Evolutionary conservation across 1,284 basidiomycete genomes (phyloP).

Genomic region (Cronartium quercuum): DNA sequence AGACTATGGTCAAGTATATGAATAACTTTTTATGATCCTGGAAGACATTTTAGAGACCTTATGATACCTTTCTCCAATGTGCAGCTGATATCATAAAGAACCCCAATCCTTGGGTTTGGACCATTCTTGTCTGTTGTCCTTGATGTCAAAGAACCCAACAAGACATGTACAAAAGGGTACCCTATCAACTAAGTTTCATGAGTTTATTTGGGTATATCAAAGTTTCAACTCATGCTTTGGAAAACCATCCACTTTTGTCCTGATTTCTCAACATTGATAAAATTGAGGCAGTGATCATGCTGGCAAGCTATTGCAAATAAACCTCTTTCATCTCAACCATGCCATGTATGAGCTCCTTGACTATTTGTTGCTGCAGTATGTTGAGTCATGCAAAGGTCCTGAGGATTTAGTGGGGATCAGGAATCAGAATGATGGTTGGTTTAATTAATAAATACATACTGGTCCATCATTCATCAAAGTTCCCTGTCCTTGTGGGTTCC

Average conservation of each 20-base stretch:
- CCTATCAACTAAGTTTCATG: too few relatives aligned
- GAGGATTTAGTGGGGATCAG: not conserved
- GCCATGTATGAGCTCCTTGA: not conserved
- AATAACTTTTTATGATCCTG: too few relatives aligned
- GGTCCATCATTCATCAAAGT: not conserved
- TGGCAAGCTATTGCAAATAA: conserved; percentile 22
- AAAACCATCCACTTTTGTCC: not conserved
- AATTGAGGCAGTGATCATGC: conserved; percentile 5
- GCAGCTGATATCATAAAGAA: not conserved
- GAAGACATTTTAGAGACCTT: not conserved
- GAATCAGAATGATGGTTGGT: not conserved
- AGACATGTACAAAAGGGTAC: too few relatives aligned
- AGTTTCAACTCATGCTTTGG: not conserved
- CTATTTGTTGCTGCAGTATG: not conserved
- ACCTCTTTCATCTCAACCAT: conserved; percentile 10
- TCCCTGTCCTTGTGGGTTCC: not conserved
- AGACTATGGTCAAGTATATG: too few relatives aligned
- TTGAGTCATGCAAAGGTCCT: not conserved
- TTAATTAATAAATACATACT: not conserved
- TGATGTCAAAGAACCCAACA: too few relatives aligned
- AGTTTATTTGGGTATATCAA: not conserved
- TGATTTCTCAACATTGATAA: not conserved
- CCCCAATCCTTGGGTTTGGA: not conserved
- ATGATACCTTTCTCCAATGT: not conserved
- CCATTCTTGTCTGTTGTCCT: too few relatives aligned